Base-by-base conservation (phyloP, 2,329 filamentous ascomycete genomes). In the Chaetomium globosum region DNA sequence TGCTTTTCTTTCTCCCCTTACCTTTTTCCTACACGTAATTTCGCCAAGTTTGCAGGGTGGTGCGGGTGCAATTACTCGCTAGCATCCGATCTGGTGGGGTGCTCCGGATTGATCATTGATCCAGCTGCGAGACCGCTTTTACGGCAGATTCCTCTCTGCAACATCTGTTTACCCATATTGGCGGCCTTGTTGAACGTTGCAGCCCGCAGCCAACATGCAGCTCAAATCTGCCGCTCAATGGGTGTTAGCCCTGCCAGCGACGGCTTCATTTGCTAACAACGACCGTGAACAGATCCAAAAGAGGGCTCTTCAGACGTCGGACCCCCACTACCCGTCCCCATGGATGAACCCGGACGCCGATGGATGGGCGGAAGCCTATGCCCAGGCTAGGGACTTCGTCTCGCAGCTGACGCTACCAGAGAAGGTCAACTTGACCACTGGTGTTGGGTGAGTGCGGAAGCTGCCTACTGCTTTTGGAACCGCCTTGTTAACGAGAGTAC, bases 401-500 rank as follows among this genome's bases (percentile, higher is more conserved):
- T 89, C 89, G 10, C 87, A 93, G 75, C 79, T 97, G 78, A 96
- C 92, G 0, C 82, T 97, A 43, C 75, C 87, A 12, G 93, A 97
- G 77, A 97, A 97, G 80, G 92, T 98, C 77, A 98, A 98, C 77
- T 77, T 99, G 69, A 98, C 94, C 2, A 97, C 93, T 0, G 94
- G 94, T 76, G 86, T 90, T 69, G 93, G 93, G 85, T 94, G 79
- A 76, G 87, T 79, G 23, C 1, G 4, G 7, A 4, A 16, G 26
- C 19, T 28, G 7, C 21, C 33, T 6, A 12, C 33, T 4, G 9
- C 23, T 6, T 9, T 49, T 49, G 53, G 6, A 13, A n/a, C 7
- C 16, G 4, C 49, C 9, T 26, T 23, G 33, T 67, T 46, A 28
- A 60, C 56, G 64, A 26, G 9, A 49, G 31, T 28, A 31, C 51